Base-by-base conservation (phyloP, 768 basidiomycete genomes). In the Tulasnella sp. region DNA sequence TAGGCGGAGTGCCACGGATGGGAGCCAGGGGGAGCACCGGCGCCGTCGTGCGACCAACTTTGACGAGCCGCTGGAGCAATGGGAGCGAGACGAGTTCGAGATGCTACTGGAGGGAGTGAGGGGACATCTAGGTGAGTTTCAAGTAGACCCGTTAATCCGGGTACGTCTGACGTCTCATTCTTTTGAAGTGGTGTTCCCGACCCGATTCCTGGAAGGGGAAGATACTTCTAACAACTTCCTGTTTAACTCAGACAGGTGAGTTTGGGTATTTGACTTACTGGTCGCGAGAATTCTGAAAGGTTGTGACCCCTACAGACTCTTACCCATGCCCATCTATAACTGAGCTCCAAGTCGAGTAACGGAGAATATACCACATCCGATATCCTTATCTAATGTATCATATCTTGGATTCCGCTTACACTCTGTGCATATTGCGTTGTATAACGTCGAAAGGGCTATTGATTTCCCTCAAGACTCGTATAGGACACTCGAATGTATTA, bases 71-170 rank as follows among this genome's bases (percentile, higher is more conserved):
- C 92, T 91, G 66, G 84, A 86, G 51, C 83, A 82, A 62, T 82
- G 83, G 75, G 94, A 99, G 67, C 71, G 81, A 63, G 87, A 87
- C 42, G 88, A 89, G 69, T 96, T 97, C 92, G 94, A 96, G 70
- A 78, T 77, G 53, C 68, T 92, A 27, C 70, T 99, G 61, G 75
- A 74, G 26, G 82, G 92, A 63, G 66, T 90, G 17, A 81, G 84
- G 64, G 95, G 95, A 0, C 90, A 94, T 69, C 74, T 99, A 27
- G 93, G 94, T 92, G 67, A 66, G 81, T 69, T 23, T 64, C 21
- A 42, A n/a, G n/a, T n/a, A n/a, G n/a, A n/a, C n/a, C n/a, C n/a
- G 64, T 45, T 17, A 30, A 29, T 17, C 13, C 2, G 0, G 21
- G 24, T 19, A 11, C 1, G 24, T 4, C 21, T 8, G 7, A 15